Evolutionary conservation across 1,284 basidiomycete species (phyloP).

Genomic region (Leccinum pachyderme): DNA sequence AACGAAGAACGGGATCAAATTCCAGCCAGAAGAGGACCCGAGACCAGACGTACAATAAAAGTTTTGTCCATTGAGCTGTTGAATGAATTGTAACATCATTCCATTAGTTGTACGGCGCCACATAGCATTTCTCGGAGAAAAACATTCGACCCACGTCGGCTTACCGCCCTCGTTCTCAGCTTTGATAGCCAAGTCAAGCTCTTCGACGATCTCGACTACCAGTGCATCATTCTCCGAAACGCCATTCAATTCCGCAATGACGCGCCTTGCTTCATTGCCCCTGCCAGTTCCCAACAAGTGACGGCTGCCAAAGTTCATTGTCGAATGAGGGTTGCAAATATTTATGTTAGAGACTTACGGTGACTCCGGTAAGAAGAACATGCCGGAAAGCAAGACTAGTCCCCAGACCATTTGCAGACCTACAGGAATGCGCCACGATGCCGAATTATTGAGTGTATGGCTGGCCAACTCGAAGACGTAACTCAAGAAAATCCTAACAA

Average conservation of each 20-base stretch:
- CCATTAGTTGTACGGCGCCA: conserved; percentile 74
- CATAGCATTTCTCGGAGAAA: conserved; percentile 64
- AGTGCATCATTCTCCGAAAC: conserved; percentile 42
- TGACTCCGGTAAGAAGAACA: conserved; percentile 79
- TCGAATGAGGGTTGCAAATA: background rate
- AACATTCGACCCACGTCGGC: conserved; percentile 77
- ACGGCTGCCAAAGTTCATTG: conserved; percentile 40
- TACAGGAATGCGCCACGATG: conserved; percentile 71
- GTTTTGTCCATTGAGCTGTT: conserved; percentile 76
- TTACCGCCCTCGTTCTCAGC: conserved; percentile 76
- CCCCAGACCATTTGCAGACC: conserved; percentile 71
- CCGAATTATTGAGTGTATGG: conserved; percentile 55
- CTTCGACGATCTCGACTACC: conserved; percentile 44
- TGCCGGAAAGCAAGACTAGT: conserved; percentile 62
- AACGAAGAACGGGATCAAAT: background rate
- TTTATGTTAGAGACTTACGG: conserved; percentile 43
- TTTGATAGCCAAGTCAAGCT: conserved; percentile 66
- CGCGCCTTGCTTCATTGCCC: conserved; percentile 52
- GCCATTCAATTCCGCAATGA: conserved; percentile 66
- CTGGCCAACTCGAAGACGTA: conserved; percentile 37
- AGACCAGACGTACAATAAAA: conserved; percentile 60
- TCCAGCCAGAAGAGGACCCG: background rate
- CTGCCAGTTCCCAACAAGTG: conserved; percentile 58
- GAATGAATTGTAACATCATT: conserved; percentile 82
- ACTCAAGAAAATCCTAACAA: conserved; percentile 43